A percentile compares a stretch with the other conserved stretches of the same genome.
phyloP scores from a whole-genome alignment of 306 rosid genomes.

The Glycyrrhiza uralensis region DNA sequence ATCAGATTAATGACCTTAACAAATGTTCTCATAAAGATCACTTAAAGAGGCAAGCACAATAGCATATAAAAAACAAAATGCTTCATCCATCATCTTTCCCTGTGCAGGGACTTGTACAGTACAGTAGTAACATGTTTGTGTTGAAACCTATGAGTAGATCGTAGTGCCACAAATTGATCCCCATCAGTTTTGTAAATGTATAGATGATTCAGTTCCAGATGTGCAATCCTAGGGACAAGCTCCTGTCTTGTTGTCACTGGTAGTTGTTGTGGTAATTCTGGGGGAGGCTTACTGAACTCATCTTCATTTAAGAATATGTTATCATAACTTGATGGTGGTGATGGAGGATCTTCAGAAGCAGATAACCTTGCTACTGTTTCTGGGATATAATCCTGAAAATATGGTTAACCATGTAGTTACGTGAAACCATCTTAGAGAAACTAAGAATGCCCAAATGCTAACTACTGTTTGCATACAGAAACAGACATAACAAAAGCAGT shows the following conservation, averaged over 20 bases:
- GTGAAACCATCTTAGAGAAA: conserved; percentile 6
- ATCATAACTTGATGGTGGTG: conserved; percentile 86
- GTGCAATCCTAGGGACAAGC: conserved; percentile 30
- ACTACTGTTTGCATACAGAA: not conserved
- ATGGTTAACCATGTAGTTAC: conserved; percentile 14
- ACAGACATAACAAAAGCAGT: not conserved
- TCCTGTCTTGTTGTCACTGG: conserved; percentile 37
- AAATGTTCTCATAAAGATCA: not conserved
- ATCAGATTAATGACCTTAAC: not conserved
- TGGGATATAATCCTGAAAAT: conserved; percentile 52
- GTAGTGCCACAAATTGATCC: conserved; percentile 49
- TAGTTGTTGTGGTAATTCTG: conserved; percentile 70
- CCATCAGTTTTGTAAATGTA: conserved; percentile 49
- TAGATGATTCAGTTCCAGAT: conserved; percentile 68
- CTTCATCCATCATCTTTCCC: conserved; percentile 31
- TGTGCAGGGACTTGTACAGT: conserved; percentile 52
- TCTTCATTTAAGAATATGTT: conserved; percentile 49
- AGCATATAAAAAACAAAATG: not conserved
- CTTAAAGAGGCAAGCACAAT: conserved; percentile 17
- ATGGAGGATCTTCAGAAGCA: conserved; percentile 55
- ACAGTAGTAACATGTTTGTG: conserved; percentile 52
- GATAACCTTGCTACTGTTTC: conserved; percentile 39
- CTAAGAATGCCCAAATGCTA: conserved; percentile 1
- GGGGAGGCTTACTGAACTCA: conserved; percentile 71
- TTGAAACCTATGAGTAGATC: conserved; percentile 59